A percentile compares a stretch with the other conserved stretches of the same genome.
These are phyloP conservation scores for Penicillium lividum DNA, from an alignment of 495 filamentous ascomycete genomes.

Conservation along the genomic window DNA sequence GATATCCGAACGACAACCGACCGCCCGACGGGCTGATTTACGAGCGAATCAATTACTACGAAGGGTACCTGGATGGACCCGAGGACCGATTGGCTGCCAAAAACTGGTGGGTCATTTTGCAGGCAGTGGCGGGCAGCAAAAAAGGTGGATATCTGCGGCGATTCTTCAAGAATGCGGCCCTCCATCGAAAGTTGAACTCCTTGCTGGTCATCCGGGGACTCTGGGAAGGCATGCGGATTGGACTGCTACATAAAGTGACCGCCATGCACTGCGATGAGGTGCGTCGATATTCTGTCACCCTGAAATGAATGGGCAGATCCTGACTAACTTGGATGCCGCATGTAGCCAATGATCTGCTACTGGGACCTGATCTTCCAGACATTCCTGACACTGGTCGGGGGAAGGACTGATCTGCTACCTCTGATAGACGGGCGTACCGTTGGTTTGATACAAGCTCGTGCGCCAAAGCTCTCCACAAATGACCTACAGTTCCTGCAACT, in stretches of 20 bases:
- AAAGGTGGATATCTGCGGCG: conserved; percentile 9
- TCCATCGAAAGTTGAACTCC: conserved; percentile 6
- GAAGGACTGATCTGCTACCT: background rate
- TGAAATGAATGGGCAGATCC: background rate
- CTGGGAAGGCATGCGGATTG: conserved; percentile 16
- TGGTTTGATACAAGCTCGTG: background rate
- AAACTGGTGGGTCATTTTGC: conserved; percentile 12
- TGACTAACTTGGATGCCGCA: background rate
- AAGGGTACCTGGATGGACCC: conserved; percentile 10
- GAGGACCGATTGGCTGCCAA: conserved; percentile 3
- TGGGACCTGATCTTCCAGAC: conserved; percentile 4
- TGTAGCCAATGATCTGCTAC: conserved; percentile 8
- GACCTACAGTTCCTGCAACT: background rate
- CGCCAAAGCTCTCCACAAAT: background rate
- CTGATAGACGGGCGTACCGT: background rate
- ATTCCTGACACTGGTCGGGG: background rate
- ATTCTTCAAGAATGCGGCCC: conserved; percentile 7
- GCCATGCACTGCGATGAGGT: conserved; percentile 21
- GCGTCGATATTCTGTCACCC: background rate
- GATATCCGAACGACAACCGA: conserved; percentile 12
- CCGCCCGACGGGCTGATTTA: conserved; percentile 18
- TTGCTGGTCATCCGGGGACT: conserved; percentile 10
- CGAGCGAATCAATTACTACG: conserved; percentile 17
- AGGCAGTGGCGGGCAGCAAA: conserved; percentile 3
- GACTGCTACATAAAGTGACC: conserved; percentile 15